These are phyloP conservation scores for Calonectria pteridis DNA, from an alignment of 2,329 filamentous ascomycete species.

Conservation along the genomic window DNA sequence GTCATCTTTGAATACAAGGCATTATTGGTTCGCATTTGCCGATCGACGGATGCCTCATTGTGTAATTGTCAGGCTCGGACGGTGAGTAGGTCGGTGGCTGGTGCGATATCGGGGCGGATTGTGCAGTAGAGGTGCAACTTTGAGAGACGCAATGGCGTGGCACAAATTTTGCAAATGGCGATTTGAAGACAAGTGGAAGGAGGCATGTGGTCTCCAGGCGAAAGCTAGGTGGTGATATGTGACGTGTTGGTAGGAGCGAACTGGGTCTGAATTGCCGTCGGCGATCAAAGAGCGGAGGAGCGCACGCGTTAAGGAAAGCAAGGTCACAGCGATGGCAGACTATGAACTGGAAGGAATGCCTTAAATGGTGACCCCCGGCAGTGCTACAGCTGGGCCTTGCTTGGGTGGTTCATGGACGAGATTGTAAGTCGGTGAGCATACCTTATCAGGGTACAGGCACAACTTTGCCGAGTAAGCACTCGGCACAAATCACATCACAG, in stretches of 20 bases:
- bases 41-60: constrained; percentile 1
- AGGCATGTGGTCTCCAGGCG: not conserved
- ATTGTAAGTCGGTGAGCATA: not conserved
- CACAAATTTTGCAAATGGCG: not conserved
- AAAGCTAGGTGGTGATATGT: not conserved
- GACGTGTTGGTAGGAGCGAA: not conserved
- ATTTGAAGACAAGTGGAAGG: not conserved
- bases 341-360: not conserved
- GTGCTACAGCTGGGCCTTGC: not conserved
- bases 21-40: not conserved
- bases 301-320: not conserved
- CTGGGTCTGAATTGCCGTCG: not conserved
- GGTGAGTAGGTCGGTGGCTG: not conserved
- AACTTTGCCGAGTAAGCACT: not conserved
- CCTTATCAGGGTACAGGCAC: not conserved
- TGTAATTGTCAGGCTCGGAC: not conserved
- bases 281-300: not conserved
- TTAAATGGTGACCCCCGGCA: not conserved
- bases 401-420: not conserved
- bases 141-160: constrained; percentile 1
- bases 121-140: not conserved
- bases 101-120: constrained; percentile 6
- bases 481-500: constrained; percentile 4
- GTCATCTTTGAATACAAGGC: not conserved
- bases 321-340: not conserved